These are phyloP conservation scores for Epichloe gansuensis DNA, from an alignment of 2,329 filamentous ascomycete species.

Conservation along the genomic window DNA sequence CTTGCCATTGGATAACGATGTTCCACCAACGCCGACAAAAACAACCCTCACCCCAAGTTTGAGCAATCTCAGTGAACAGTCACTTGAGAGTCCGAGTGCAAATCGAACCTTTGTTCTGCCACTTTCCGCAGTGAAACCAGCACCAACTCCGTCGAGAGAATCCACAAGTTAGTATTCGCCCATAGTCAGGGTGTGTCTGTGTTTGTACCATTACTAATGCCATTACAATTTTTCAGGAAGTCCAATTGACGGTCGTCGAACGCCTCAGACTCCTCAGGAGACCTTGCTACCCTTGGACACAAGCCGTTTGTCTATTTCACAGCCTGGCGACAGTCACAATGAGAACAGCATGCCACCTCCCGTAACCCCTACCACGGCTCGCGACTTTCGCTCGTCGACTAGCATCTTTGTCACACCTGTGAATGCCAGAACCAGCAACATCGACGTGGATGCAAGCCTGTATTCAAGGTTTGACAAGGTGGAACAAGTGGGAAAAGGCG, in stretches of 20 bases:
- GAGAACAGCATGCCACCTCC: constrained; percentile 37
- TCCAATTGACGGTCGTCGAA: constrained; percentile 45
- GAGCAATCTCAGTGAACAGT: constrained; percentile 25
- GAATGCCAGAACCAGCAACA: constrained; percentile 54
- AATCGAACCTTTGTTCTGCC: constrained; percentile 31
- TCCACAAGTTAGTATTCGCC: constrained; percentile 33
- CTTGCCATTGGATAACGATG: constrained; percentile 37
- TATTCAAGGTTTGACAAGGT: constrained; percentile 69
- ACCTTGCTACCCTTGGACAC: constrained; percentile 65
- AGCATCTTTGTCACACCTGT: constrained; percentile 52
- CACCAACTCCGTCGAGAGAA: constrained; percentile 19
- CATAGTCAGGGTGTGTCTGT: constrained; percentile 6
- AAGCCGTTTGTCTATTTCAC: constrained; percentile 72
- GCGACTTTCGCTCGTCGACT: constrained; percentile 39
- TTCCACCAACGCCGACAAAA: constrained; percentile 93
- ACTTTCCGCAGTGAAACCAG: constrained; percentile 26
- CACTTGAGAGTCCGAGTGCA: constrained; percentile 35
- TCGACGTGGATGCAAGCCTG: constrained; percentile 61
- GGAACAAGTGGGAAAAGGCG: constrained; percentile 70
- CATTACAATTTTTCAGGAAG: constrained; percentile 34
- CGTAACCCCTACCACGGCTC: constrained; percentile 66
- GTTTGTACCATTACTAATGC: constrained; percentile 8
- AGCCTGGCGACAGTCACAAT: constrained; percentile 28
- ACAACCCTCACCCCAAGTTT: constrained; percentile 35
- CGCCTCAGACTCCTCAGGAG: constrained; percentile 72